Conservation (phyloP, 2,329 filamentous ascomycete genomes). For the Emmonsiellopsis sp. region DNA sequence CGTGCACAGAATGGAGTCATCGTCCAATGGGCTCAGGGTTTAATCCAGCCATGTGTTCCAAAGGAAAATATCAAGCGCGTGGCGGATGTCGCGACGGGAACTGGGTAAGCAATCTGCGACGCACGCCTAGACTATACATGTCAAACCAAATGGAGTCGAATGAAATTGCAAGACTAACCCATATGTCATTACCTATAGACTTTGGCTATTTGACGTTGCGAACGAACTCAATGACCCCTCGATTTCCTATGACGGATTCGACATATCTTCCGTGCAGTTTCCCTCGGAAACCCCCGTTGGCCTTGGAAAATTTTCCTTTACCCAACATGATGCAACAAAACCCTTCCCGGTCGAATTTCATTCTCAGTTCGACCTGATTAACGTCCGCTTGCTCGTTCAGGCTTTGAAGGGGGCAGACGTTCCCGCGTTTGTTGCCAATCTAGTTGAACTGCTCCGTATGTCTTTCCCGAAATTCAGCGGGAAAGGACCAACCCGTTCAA, state of each 20-base stretch:
- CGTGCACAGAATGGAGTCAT: not conserved
- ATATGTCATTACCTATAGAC: not conserved
- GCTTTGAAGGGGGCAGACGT: not conserved
- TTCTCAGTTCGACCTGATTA: slow-evolving; percentile 1
- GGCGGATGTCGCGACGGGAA: not conserved
- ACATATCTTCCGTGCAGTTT: not conserved
- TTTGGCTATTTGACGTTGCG: not conserved
- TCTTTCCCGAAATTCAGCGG: too few species aligned
- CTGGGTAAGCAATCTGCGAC: not conserved
- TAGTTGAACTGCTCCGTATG: not conserved
- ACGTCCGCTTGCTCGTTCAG: not conserved
- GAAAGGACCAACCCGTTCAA: not conserved
- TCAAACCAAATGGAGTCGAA: not conserved
- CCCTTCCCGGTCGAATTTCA: not conserved
- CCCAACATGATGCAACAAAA: not conserved
- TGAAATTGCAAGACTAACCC: too few species aligned
- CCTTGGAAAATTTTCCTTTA: not conserved
- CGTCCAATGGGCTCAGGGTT: not conserved
- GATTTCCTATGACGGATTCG: not conserved
- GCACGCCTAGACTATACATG: not conserved
- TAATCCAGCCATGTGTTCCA: not conserved
- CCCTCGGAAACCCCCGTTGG: not conserved
- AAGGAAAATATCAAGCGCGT: not conserved
- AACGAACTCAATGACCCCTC: not conserved
- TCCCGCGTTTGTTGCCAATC: not conserved